phyloP scores from a whole-genome alignment of 306 rosid species.

The Carpinus viminea region DNA sequence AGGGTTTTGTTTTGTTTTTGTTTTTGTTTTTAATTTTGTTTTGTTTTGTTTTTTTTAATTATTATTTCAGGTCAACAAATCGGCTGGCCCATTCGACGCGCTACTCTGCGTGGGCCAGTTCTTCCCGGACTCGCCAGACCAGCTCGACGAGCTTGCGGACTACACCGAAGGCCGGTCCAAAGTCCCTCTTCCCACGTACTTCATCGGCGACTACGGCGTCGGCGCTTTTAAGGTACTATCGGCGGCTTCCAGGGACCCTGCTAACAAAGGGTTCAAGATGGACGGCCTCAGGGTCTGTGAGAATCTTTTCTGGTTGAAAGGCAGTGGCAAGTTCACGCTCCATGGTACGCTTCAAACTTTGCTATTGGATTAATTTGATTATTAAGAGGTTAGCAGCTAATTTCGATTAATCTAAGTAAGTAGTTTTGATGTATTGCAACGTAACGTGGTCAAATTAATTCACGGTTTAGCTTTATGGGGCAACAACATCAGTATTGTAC shows the following conservation, averaged over 20 bases:
- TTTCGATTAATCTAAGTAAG: background rate
- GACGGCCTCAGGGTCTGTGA: slow-evolving; percentile 78
- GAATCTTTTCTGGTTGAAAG: slow-evolving; percentile 90
- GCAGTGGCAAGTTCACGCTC: slow-evolving; percentile 83
- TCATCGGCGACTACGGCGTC: slow-evolving; percentile 94
- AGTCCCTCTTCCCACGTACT: slow-evolving; percentile 81
- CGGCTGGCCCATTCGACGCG: slow-evolving; percentile 96
- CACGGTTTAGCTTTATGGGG: background rate
- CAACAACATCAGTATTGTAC: background rate
- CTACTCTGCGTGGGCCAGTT: slow-evolving; percentile 89
- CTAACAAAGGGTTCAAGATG: slow-evolving; percentile 80
- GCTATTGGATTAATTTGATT: background rate
- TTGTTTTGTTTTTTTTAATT: slow-evolving; percentile 1
- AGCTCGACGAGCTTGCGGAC: slow-evolving; percentile 53
- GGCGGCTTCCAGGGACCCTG: slow-evolving; percentile 57
- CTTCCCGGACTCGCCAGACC: slow-evolving; percentile 82
- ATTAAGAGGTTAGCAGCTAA: background rate
- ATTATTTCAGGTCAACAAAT: slow-evolving; percentile 77
- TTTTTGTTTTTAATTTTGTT: no score
- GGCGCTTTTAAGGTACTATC: slow-evolving; percentile 61
- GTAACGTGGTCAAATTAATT: background rate
- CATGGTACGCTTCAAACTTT: slow-evolving; percentile 48
- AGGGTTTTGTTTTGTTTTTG: slow-evolving; percentile 27
- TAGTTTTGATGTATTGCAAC: background rate
- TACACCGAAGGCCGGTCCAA: slow-evolving; percentile 65